A percentile compares a stretch with the other conserved stretches of the same genome.
Conservation (phyloP, 2,329 filamentous ascomycete genomes). For the Sporothrix schenckii region DNA sequence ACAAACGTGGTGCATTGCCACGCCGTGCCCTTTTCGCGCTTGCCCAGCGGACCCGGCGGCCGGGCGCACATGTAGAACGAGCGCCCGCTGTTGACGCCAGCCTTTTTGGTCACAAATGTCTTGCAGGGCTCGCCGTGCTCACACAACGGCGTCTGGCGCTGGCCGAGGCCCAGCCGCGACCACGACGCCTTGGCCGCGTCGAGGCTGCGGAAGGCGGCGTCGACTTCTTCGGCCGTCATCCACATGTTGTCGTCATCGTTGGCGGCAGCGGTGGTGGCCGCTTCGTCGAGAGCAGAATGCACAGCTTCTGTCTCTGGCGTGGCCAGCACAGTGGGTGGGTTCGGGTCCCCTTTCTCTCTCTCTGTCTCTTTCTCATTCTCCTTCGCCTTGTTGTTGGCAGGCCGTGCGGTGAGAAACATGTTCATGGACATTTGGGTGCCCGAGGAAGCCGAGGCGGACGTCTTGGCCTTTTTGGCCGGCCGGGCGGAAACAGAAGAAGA, state of each 20-base stretch:
- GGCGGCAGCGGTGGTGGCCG: background rate
- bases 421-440: slow-evolving; percentile 35
- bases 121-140: slow-evolving; percentile 90
- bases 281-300: background rate
- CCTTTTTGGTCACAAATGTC: slow-evolving; percentile 81
- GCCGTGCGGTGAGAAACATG: slow-evolving; percentile 32
- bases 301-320: background rate
- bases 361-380: background rate
- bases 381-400: background rate
- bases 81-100: slow-evolving; percentile 76
- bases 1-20: slow-evolving; percentile 90
- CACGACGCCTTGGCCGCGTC: slow-evolving; percentile 79
- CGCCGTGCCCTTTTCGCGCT: slow-evolving; percentile 79
- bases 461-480: slow-evolving; percentile 31
- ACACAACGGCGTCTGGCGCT: slow-evolving; percentile 65
- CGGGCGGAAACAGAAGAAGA: background rate
- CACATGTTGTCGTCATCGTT: slow-evolving; percentile 34
- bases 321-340: background rate
- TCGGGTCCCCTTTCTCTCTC: too few species aligned
- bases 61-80: slow-evolving; percentile 67
- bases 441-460: background rate
- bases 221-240: slow-evolving; percentile 52
- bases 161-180: slow-evolving; percentile 76
- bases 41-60: slow-evolving; percentile 81
- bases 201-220: slow-evolving; percentile 68